These are phyloP conservation scores for Dovyalis caffra DNA, from an alignment of 345 rosid genomes.

Conservation along the genomic window DNA sequence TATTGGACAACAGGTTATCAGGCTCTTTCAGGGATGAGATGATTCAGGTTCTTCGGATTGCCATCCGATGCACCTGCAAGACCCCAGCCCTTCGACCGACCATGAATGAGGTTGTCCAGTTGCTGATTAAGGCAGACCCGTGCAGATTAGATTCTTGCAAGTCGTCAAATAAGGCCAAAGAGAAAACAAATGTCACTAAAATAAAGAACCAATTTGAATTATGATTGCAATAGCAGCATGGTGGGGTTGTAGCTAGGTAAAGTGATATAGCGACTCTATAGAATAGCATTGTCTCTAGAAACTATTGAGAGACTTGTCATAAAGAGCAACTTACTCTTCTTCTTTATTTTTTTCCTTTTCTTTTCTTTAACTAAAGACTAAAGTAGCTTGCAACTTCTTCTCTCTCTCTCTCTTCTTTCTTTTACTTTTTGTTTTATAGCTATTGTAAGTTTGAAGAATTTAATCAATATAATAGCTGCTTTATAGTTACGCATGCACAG, in stretches of 20 bases:
- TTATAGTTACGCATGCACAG: constrained; percentile 47
- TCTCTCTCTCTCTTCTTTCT: background rate
- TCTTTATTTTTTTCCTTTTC: constrained; percentile 3
- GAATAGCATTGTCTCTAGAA: constrained; percentile 13
- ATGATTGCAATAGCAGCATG: constrained; percentile 15
- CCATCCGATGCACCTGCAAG: constrained; percentile 67
- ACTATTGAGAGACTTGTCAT: constrained; percentile 26
- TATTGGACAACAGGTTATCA: constrained; percentile 60
- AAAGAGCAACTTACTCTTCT: constrained; percentile 10
- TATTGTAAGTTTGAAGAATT: constrained; percentile 21
- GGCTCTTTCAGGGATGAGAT: constrained; percentile 66
- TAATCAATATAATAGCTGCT: constrained; percentile 43
- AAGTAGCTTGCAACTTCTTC: constrained; percentile 17
- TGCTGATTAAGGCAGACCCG: constrained; percentile 68
- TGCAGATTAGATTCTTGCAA: constrained; percentile 45
- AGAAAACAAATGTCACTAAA: constrained; percentile 35
- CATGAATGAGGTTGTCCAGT: constrained; percentile 84
- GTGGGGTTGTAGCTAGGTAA: constrained; percentile 17
- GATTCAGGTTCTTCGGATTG: constrained; percentile 67
- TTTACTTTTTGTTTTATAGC: constrained; percentile 21
- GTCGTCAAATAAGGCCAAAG: constrained; percentile 52
- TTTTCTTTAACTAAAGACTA: no score
- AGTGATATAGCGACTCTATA: constrained; percentile 15
- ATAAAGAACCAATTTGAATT: constrained; percentile 38
- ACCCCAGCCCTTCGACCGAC: constrained; percentile 70